Evolutionary conservation across 306 rosid genomes (phyloP), one percentile per base, ranked within the genome.

Genomic region (Vigna radiata): DNA sequence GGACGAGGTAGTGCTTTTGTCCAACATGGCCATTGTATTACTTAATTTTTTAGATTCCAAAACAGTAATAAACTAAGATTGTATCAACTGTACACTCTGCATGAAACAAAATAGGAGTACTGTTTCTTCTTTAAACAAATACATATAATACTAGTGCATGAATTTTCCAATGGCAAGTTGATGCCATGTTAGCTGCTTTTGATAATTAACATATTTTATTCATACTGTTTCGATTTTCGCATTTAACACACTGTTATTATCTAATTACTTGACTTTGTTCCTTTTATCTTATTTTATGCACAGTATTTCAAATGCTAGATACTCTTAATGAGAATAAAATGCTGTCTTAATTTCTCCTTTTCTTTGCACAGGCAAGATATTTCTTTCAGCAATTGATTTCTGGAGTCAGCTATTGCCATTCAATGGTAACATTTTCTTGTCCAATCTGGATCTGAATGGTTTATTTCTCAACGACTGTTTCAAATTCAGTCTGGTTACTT

Each of bases 401-500:
- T 50, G 99, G 99, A 70, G 99, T 96, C 82, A 92, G 96, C 78
- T 96, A 91, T 75, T 96, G 99, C 21, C 99, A 96, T 80, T 88
- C 97, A 71, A 89, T 89, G 99, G 99, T 96, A 87, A 58, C 37
- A 43, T 53, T 17, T 41, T 52, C 79, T 75, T 52, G 37, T 61
- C 53, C 69, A 79, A 18, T 23, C 69, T 58, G 25, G 60, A 61
- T 29, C 36, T 39, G 39, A 53, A 37, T 39, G 8, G 21, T 56
- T 33, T 7, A 1, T 1, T 21, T 49, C 68, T 21, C 70, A 48
- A 7, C 15, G 21, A 58, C 58, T 11, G 25, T 47, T 63, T 69
- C 54, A 63, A 4, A 61, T 61, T 29, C 33, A n/a, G n/a, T 68
- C 25, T 4, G 41, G 27, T 43, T 17, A n/a, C 53, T 82, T 59